Base-by-base conservation (phyloP, 2,329 filamentous ascomycete species). In the Cordyceps sp. region DNA sequence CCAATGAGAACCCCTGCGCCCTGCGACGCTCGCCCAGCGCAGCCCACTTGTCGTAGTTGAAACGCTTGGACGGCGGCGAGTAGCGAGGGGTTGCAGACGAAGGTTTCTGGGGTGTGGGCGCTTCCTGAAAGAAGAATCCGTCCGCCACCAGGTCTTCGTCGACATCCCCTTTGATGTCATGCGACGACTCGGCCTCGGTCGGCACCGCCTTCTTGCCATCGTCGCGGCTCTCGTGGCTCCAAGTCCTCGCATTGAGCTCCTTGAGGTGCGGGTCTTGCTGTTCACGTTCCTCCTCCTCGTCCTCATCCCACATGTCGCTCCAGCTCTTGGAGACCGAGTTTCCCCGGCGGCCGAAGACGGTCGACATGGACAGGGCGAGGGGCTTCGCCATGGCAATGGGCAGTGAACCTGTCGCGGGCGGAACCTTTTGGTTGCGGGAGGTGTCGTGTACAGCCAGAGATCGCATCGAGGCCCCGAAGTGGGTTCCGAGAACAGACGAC, bases 301-400 rank as follows among this genome's bases (percentile, higher is more conserved):
- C 88, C 53, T 96, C 88, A 36, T 96, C 88, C 78, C 85, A 94
- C 54, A 96, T 74, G 53, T 98, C 90, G 48, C 86, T 93, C 90
- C 90, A 98, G 64, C 90, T 96, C 77, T 96, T 96, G 35, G 90
- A 93, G 30, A 92, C 82, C 30, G 69, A 63, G 29, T 88, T 79
- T 39, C 73, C 70, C 50, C 79, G 74, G 47, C 75, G 75, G 32
- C 81, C 82, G 50, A 93, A 88, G 31, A 88, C 72, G 48, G 78
- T 71, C 5, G 81, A 75, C 66, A 88, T 77, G 38, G 81, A 76
- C 33, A 77, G 62, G 26, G 70, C 68, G 39, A 73, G 65, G 1
- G 83, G 78, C 49, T 90, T 74, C 12, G 79, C 80, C 56, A 86
- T 82, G 39, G 69, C 74, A 49, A 90, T 88, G 5, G 81, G 77